Percentiles rank a stretch among this genome's conserved stretches.
These are phyloP conservation scores for Curvularia lunata DNA, from an alignment of 2,329 filamentous ascomycete species.

Conservation along the genomic window DNA sequence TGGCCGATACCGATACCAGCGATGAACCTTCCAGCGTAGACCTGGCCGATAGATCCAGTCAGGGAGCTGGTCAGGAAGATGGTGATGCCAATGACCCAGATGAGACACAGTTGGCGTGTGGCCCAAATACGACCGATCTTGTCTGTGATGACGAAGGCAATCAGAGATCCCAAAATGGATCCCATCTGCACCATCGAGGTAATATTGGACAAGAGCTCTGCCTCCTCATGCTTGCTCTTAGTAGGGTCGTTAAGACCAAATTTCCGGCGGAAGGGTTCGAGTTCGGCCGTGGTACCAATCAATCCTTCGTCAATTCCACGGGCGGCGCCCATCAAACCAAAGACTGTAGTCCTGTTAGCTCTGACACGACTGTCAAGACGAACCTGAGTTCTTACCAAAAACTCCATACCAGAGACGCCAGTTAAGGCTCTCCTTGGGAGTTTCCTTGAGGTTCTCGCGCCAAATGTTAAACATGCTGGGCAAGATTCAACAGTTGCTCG, in stretches of 20 bases:
- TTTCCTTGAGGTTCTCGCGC: constrained; percentile 61
- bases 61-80: constrained; percentile 49
- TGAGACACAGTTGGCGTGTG: constrained; percentile 50
- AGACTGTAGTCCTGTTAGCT: constrained; percentile 48
- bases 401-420: constrained; percentile 81
- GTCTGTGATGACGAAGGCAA: constrained; percentile 61
- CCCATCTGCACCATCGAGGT: constrained; percentile 83
- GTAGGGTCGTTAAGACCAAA: constrained; percentile 45
- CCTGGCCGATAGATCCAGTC: constrained; percentile 52
- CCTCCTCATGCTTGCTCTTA: constrained; percentile 40
- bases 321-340: constrained; percentile 77
- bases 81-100: constrained; percentile 52
- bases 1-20: constrained; percentile 71
- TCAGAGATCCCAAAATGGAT: constrained; percentile 72
- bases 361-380: background rate
- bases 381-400: constrained; percentile 47
- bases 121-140: constrained; percentile 53
- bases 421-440: constrained; percentile 75
- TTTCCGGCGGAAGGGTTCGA: constrained; percentile 44
- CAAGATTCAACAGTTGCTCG: background rate
- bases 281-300: constrained; percentile 68
- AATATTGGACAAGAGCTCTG: constrained; percentile 64
- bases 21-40: constrained; percentile 71
- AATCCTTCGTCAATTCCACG: constrained; percentile 82
- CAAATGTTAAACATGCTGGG: constrained; percentile 46